Conservation (phyloP, 768 basidiomycete genomes). For the Lentinus brumalis region DNA sequence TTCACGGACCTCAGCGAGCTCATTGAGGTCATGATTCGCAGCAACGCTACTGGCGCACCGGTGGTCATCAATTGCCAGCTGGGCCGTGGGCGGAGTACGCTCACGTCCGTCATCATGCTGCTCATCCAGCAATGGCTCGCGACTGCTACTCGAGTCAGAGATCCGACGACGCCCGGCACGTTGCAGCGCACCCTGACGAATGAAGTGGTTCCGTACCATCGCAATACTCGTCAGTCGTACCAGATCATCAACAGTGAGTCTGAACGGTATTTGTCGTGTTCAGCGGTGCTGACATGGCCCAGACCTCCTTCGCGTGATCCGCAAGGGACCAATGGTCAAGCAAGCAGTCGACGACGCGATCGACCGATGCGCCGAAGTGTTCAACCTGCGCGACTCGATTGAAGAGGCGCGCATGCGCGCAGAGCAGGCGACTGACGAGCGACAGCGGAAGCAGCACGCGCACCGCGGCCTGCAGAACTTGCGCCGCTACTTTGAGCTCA, state of each 20-base stretch:
- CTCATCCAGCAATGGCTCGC: constrained; percentile 86
- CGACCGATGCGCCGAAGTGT: constrained; percentile 80
- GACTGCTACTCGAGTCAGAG: constrained; percentile 31
- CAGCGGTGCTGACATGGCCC: neutral
- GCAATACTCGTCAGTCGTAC: constrained; percentile 62
- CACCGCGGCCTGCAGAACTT: constrained; percentile 80
- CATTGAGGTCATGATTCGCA: constrained; percentile 75
- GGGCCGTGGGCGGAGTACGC: constrained; percentile 87
- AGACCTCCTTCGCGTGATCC: constrained; percentile 85
- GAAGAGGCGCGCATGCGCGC: constrained; percentile 80
- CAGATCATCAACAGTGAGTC: constrained; percentile 82
- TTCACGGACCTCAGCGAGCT: constrained; percentile 74
- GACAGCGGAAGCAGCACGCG: constrained; percentile 62
- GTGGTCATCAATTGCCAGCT: constrained; percentile 97
- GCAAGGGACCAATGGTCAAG: constrained; percentile 87
- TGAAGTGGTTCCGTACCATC: constrained; percentile 27
- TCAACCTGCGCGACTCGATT: constrained; percentile 87
- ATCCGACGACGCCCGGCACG: constrained; percentile 39
- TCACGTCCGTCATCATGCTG: constrained; percentile 86
- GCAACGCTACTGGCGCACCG: constrained; percentile 66
- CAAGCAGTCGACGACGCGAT: constrained; percentile 83
- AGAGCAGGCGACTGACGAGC: constrained; percentile 75
- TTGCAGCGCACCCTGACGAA: constrained; percentile 46
- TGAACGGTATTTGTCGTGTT: neutral
- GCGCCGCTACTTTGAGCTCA: constrained; percentile 80